Percentiles rank a stretch among this genome's conserved stretches.
Conservation (phyloP, 2,329 filamentous ascomycete species). For the Trichophyton mentagrophytes region DNA sequence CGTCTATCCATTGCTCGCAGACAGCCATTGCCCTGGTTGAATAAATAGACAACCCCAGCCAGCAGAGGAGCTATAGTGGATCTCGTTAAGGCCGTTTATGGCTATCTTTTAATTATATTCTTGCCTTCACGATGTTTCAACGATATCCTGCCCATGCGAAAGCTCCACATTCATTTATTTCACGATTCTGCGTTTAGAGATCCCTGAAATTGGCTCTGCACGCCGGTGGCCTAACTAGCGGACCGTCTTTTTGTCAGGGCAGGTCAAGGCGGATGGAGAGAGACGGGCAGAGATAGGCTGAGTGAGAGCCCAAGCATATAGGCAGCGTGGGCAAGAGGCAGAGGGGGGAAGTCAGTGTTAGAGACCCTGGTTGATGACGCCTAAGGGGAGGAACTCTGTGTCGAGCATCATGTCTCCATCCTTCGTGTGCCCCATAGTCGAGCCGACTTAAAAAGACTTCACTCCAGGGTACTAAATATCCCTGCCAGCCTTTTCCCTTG, state of each 20-base stretch:
- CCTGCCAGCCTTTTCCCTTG: slow-evolving; percentile 1
- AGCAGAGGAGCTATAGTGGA: slow-evolving; percentile 3
- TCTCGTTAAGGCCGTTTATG: slow-evolving; percentile 1
- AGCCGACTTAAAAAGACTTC: background rate
- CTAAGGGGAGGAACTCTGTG: background rate
- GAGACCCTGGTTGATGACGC: background rate
- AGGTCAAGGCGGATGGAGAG: no score
- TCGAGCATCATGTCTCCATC: background rate
- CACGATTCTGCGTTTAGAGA: background rate
- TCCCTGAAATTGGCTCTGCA: background rate
- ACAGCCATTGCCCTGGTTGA: background rate
- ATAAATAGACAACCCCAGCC: background rate
- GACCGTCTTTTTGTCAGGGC: background rate
- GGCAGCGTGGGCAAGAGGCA: background rate
- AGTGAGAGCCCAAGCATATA: background rate
- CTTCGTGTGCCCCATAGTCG: background rate
- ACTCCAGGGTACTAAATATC: background rate
- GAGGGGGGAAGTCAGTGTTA: background rate
- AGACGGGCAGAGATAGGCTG: no score
- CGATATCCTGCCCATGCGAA: background rate
- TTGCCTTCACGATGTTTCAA: slow-evolving; percentile 1
- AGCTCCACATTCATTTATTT: background rate
- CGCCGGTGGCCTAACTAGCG: background rate
- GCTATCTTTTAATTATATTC: slow-evolving; percentile 1
- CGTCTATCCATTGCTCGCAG: background rate